A percentile compares a stretch with the other conserved stretches of the same genome.
Conservation (phyloP, 176 grass and related monocot genomes). For the Oryza glaberrima region DNA sequence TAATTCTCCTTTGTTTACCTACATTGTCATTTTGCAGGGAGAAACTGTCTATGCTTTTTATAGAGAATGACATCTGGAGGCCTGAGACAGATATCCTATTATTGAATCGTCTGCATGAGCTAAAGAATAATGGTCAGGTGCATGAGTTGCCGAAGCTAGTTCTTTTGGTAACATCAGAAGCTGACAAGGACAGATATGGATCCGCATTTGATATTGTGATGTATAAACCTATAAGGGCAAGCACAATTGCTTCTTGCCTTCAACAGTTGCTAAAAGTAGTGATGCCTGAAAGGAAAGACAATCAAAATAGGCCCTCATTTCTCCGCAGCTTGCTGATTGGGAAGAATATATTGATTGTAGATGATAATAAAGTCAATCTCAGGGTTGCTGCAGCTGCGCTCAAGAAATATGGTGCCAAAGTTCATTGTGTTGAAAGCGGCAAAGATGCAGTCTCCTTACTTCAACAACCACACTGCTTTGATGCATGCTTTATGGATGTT, state of each 20-base stretch:
- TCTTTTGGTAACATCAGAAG: slow-evolving; percentile 78
- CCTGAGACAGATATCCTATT: slow-evolving; percentile 49
- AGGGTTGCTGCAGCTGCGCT: slow-evolving; percentile 78
- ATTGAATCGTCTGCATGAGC: slow-evolving; percentile 49
- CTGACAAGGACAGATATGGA: slow-evolving; percentile 56
- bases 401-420: slow-evolving; percentile 82
- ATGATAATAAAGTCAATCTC: slow-evolving; percentile 96
- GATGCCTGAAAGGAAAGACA: slow-evolving; percentile 54
- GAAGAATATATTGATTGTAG: slow-evolving; percentile 96
- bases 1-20: background rate
- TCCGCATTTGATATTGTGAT: slow-evolving; percentile 69
- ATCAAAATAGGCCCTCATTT: slow-evolving; percentile 55
- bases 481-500: slow-evolving; percentile 97
- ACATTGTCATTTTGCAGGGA: slow-evolving; percentile 42
- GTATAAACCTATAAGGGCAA: slow-evolving; percentile 87
- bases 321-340: slow-evolving; percentile 68
- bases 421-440: slow-evolving; percentile 89
- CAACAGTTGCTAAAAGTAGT: slow-evolving; percentile 67
- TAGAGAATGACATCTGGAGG: slow-evolving; percentile 81
- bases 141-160: slow-evolving; percentile 59
- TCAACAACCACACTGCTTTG: slow-evolving; percentile 73
- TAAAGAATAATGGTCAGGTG: slow-evolving; percentile 45
- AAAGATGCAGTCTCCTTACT: slow-evolving; percentile 73
- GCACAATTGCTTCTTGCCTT: slow-evolving; percentile 84
- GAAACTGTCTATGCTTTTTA: slow-evolving; percentile 56